A percentile compares a stretch with the other conserved stretches of the same genome.
phyloP scores from a whole-genome alignment of 495 filamentous ascomycete species.

The Tuber aestivum region DNA sequence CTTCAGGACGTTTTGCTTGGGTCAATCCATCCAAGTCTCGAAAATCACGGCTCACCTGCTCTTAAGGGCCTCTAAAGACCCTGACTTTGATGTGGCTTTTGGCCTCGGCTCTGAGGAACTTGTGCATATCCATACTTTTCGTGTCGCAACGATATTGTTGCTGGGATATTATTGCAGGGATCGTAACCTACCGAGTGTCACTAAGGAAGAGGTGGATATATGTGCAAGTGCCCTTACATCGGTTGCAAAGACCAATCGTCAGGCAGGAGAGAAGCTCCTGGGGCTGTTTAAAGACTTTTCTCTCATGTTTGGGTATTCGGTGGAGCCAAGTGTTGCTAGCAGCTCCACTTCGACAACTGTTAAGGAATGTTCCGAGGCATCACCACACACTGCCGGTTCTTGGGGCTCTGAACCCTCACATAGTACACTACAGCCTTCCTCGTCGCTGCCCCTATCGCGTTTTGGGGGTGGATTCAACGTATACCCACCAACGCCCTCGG shows the following conservation, averaged over 20 bases:
- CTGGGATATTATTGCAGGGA: constrained; percentile 39
- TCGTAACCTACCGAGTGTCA: constrained; percentile 31
- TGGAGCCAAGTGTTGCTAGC: constrained; percentile 10
- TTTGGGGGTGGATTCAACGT: not conserved
- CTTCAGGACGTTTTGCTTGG: constrained; percentile 39
- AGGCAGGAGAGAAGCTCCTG: constrained; percentile 32
- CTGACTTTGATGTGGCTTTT: constrained; percentile 30
- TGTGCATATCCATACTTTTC: constrained; percentile 38
- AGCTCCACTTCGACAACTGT: not conserved
- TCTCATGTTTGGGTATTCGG: constrained; percentile 39
- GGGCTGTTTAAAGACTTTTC: constrained; percentile 39
- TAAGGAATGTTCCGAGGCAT: not conserved
- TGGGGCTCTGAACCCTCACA: not conserved
- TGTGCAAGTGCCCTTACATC: constrained; percentile 36
- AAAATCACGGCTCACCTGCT: constrained; percentile 39
- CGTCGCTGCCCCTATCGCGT: not conserved
- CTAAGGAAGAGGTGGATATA: constrained; percentile 33
- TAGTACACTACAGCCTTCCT: not conserved
- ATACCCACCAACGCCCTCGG: not conserved
- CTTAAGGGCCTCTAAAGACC: constrained; percentile 30
- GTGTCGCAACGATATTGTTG: constrained; percentile 40
- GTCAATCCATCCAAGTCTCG: constrained; percentile 37
- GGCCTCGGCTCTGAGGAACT: constrained; percentile 39
- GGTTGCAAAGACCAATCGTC: constrained; percentile 24
- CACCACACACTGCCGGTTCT: not conserved